Evolutionary conservation across 2,329 filamentous ascomycete species (phyloP), one percentile per base, ranked within the genome.

Genomic region (Beauveria brongniartii): DNA sequence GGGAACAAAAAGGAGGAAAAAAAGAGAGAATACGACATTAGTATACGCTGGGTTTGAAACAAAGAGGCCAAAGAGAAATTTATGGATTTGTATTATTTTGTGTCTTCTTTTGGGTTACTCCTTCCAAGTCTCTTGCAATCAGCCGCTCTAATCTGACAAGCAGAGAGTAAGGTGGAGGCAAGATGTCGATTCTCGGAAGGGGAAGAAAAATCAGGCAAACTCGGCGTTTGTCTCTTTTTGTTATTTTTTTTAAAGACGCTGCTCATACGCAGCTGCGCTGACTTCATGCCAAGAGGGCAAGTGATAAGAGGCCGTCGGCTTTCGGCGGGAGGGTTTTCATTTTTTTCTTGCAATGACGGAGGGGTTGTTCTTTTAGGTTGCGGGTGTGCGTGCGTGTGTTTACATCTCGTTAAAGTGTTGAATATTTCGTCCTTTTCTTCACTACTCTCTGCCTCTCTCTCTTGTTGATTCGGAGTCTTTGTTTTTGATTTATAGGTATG

Each of bases 11-110:
- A 46, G 26, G n/a, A 22, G 22, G 5, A 30, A 22, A 41, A 41
- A n/a, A 43, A 12, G 22, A 3, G 28, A 26, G 6, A 20, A 46
- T 1, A 46, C 20, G 44, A 48, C 26, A 12, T 20, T 30, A 28
- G 46, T 57, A 30, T 57, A 41, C 30, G 24, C 44, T 41, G 44
- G 28, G 28, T 22, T n/a, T 2, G 6, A 18, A 56, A n/a, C 5
- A 20, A 41, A n/a, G 20, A 30, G 34, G 20, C n/a, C 10, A 44
- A 46, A 58, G 34, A 30, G 55, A 40, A 34, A 12, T 26, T 10
- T 28, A 57, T 58, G 55, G 55, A 58, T 9, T 22, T 51, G 22
- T 51, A 43, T 58, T 58, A 16, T 50, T 58, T 57, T 50, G 26
- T 48, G 28, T 24, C 43, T 34, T 34, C 14, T 24, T 28, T 34